Evolutionary conservation across 331 rosid genomes (phyloP).

Genomic region (Acacia concinna): DNA sequence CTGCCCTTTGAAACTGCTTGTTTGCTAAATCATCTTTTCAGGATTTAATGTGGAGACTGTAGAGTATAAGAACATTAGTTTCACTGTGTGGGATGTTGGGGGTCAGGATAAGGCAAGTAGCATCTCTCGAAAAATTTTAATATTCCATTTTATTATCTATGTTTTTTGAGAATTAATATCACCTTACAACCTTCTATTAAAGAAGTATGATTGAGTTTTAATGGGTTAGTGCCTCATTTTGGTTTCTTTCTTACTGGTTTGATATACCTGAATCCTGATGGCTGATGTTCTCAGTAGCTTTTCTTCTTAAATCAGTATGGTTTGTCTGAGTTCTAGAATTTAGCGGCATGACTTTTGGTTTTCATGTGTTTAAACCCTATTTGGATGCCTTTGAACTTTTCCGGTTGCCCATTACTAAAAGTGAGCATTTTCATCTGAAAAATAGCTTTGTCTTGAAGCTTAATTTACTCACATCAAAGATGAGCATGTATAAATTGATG

Average conservation of each 20-base stretch:
- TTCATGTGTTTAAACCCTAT: background rate
- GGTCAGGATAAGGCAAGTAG: slow-evolving; percentile 64
- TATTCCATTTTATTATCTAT: background rate
- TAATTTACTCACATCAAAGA: background rate
- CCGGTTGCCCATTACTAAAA: background rate
- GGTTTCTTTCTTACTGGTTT: background rate
- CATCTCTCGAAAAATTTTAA: background rate
- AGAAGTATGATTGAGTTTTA: background rate
- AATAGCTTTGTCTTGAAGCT: background rate
- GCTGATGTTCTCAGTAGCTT: background rate
- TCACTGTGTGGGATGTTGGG: slow-evolving; percentile 81
- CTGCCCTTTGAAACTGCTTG: background rate
- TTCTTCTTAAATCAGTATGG: background rate
- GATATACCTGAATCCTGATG: background rate
- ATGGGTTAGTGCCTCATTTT: background rate
- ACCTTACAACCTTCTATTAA: background rate
- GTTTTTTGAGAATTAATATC: background rate
- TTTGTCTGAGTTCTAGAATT: background rate
- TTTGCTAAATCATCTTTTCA: slow-evolving; percentile 29
- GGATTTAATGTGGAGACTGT: slow-evolving; percentile 78
- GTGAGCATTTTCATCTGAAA: background rate
- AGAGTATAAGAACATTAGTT: slow-evolving; percentile 73
- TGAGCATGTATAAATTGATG: background rate
- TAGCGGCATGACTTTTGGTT: background rate
- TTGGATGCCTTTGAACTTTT: background rate